Percentiles rank a stretch among this genome's conserved stretches.
Conservation (phyloP, 2,329 filamentous ascomycete genomes). For the Alternaria triticimaculans region DNA sequence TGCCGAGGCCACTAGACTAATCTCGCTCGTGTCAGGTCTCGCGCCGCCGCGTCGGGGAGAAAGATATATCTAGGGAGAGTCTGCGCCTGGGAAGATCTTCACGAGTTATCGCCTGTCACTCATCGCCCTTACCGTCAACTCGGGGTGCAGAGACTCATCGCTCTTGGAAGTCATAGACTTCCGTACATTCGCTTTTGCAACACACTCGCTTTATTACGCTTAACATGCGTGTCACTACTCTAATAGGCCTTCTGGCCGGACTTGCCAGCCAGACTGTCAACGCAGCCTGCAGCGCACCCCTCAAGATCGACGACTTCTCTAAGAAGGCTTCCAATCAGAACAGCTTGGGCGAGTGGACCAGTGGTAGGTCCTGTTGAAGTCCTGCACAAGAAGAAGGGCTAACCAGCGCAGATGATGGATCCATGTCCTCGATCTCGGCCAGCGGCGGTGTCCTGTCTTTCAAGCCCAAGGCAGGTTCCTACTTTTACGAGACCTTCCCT, state of each 20-base stretch:
- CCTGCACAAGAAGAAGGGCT: not conserved
- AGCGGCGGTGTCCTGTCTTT: conserved; percentile 57
- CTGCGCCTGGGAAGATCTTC: conserved; percentile 8
- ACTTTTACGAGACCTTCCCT: conserved; percentile 62
- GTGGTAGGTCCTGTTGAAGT: conserved; percentile 28
- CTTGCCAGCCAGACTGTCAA: conserved; percentile 33
- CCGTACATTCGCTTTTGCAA: conserved; percentile 48
- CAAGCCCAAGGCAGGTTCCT: conserved; percentile 57
- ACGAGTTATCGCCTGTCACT: conserved; percentile 31
- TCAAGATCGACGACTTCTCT: conserved; percentile 51
- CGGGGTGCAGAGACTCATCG: conserved; percentile 23
- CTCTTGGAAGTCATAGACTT: conserved; percentile 41
- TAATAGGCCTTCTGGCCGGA: conserved; percentile 44
- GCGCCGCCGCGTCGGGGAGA: conserved; percentile 19
- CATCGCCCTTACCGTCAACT: conserved; percentile 19
- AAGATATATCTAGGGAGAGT: conserved; percentile 33
- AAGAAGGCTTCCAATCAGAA: conserved; percentile 46
- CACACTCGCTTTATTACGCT: conserved; percentile 33
- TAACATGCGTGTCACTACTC: conserved; percentile 38
- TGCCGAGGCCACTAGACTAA: conserved; percentile 36
- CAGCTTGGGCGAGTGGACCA: conserved; percentile 45
- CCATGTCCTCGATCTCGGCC: conserved; percentile 55
- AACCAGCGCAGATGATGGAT: conserved; percentile 55
- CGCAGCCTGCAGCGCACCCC: conserved; percentile 44
- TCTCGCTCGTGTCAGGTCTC: conserved; percentile 31